Percentiles rank a stretch among this genome's conserved stretches.
These are phyloP conservation scores for Gossypium rotundifolium DNA, from an alignment of 345 rosid genomes.

Conservation along the genomic window DNA sequence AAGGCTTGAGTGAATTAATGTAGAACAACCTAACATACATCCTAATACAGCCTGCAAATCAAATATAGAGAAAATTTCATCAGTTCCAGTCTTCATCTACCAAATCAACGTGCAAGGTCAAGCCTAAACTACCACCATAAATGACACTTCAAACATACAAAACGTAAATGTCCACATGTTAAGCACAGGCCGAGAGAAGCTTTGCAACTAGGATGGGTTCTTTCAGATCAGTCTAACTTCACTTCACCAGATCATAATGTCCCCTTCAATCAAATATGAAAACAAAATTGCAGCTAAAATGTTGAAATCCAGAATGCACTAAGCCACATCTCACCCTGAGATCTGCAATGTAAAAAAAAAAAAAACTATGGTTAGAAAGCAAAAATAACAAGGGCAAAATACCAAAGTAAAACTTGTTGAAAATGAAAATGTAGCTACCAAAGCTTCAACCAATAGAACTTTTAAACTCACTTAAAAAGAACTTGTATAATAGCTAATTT, in stretches of 20 bases:
- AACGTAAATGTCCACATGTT: neutral
- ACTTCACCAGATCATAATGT: slow-evolving; percentile 9
- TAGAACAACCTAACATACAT: neutral
- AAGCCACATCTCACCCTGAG: slow-evolving; percentile 68
- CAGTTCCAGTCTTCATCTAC: neutral
- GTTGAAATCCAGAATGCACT: slow-evolving; percentile 15
- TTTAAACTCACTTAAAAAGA: neutral
- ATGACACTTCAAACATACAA: neutral
- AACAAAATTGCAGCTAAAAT: slow-evolving; percentile 15
- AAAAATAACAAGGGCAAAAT: neutral
- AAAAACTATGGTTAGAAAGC: slow-evolving; percentile 5
- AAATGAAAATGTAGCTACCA: slow-evolving; percentile 1
- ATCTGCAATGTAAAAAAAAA: slow-evolving; percentile 56
- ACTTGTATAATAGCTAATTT: neutral
- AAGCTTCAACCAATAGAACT: neutral
- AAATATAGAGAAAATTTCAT: neutral
- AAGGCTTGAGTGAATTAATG: neutral
- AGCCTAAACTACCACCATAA: neutral
- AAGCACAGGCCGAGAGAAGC: neutral
- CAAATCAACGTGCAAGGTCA: neutral
- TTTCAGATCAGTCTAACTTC: slow-evolving; percentile 3
- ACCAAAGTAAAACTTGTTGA: neutral
- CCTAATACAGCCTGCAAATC: neutral
- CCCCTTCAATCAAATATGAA: neutral
- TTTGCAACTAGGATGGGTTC: neutral